These are phyloP conservation scores for Acacia melanoxylon DNA, from an alignment of 306 rosid genomes.

Conservation along the genomic window DNA sequence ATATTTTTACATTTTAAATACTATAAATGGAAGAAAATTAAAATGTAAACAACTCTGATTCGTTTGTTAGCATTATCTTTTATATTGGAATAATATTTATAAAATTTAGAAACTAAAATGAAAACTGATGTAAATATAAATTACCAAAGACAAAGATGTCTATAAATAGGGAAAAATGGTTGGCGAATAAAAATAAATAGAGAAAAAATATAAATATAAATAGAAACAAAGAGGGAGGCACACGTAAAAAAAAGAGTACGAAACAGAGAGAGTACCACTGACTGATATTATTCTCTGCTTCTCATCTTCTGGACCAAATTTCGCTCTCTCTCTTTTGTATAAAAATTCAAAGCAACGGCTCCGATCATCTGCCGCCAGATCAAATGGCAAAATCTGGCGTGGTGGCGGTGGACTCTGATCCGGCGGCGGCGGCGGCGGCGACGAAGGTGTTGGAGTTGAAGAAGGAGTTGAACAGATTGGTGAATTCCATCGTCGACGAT, in stretches of 20 bases:
- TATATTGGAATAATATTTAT: no score
- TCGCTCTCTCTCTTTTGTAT: neutral
- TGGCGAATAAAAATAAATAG: neutral
- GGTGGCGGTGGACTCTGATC: constrained; percentile 41
- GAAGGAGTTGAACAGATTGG: constrained; percentile 59
- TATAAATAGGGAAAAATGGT: neutral
- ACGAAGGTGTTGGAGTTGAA: constrained; percentile 52
- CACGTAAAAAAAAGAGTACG: neutral
- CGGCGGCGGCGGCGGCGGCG: constrained; percentile 42
- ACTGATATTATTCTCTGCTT: constrained; percentile 30
- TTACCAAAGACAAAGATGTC: no score
- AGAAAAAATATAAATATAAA: neutral
- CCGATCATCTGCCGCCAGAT: neutral
- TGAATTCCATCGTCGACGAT: constrained; percentile 48
- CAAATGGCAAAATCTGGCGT: constrained; percentile 60
- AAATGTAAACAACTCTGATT: no score
- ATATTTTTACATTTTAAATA: no score
- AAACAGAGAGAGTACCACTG: constrained; percentile 23
- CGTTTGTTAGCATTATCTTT: no score
- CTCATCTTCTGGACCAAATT: constrained; percentile 19
- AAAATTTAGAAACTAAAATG: no score
- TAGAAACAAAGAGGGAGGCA: neutral
- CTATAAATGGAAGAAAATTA: no score
- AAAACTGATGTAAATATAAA: no score
- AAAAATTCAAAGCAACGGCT: neutral